Conservation (phyloP, 352 stramenopile genomes). For the Phytophthora podocarpi region DNA sequence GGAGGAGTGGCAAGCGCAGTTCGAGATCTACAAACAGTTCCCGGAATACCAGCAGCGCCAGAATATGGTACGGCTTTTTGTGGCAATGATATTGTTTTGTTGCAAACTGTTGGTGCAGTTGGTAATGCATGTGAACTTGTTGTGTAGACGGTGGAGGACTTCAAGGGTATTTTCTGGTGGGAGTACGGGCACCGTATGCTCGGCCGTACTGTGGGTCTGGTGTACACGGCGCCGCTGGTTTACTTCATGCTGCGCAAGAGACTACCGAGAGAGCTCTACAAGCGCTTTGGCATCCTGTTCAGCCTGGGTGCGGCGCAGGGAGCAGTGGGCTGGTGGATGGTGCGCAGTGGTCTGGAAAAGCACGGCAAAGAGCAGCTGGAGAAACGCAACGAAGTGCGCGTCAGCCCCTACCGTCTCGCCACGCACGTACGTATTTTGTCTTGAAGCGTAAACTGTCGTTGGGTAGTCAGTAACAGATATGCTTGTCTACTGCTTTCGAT, state of each 20-base stretch:
- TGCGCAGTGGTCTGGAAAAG: constrained; percentile 97
- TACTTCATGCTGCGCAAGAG: constrained; percentile 93
- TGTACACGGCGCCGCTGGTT: constrained; percentile 91
- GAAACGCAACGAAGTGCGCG: constrained; percentile 95
- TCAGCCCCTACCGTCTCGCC: constrained; percentile 96
- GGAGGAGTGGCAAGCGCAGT: constrained; percentile 96
- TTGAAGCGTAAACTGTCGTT: background rate
- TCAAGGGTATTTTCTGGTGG: constrained; percentile 98
- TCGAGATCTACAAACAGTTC: constrained; percentile 98
- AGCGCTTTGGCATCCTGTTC: constrained; percentile 66
- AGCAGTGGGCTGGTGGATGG: constrained; percentile 99
- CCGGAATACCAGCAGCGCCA: constrained; percentile 98
- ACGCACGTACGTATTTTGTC: constrained; percentile 79
- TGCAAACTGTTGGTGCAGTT: no score
- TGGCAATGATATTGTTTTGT: background rate
- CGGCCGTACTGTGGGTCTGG: constrained; percentile 93
- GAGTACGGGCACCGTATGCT: constrained; percentile 98
- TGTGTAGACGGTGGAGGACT: constrained; percentile 95
- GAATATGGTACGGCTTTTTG: constrained; percentile 64
- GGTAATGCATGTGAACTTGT: constrained; percentile 5
- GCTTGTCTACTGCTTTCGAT: background rate
- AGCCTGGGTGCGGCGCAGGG: constrained; percentile 72
- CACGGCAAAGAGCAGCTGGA: constrained; percentile 80
- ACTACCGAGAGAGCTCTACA: constrained; percentile 75
- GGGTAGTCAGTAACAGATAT: constrained; percentile 6